Evolutionary conservation across 1,284 basidiomycete genomes (phyloP), one percentile per base, ranked within the genome.

Genomic region (Trametes pubescens): DNA sequence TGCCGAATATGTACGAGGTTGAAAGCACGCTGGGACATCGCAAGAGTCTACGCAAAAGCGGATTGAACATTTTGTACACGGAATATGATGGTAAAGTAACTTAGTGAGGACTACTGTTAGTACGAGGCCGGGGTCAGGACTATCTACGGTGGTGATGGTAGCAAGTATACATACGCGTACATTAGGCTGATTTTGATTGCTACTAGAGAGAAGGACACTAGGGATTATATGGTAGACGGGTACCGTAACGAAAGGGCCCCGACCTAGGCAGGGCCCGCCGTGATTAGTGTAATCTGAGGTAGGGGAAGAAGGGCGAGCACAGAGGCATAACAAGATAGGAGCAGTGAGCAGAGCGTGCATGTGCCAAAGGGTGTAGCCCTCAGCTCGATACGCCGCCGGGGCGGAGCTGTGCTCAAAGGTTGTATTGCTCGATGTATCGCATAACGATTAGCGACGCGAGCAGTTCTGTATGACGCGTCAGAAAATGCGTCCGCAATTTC

Each of bases 361-460:
- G 29, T 32, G 43, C 38, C 24, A 46, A 18, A 43, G 18, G 13
- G 4, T 14, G 26, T 49, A 14, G 26, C 11, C 32, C 21, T 7
- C 24, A 40, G 54, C 53, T 56, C 60, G 11, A 14, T 53, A 61
- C 60, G 60, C 48, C 53, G 53, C 60, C 60, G 21, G 54, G 47
- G 53, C 53, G 56, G 43, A 59, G 59, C 40, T 18, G 35, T 21
- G 40, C 44, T 68, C 72, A 86, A 59, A 85, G 67, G 48, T 82
- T 77, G 67, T 87, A 77, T 55, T 79, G 76, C n/a, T 75, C 80
- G 48, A 90, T 88, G 68, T 88, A 85, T n/a, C 87, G 80, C 86
- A 90, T 86, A 66, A 90, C 84, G 72, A 83, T 81, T 51, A 88
- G 73, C 0, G 87, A 83, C 2, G 85, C 85, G 13, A 90, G 79